Base-by-base conservation (phyloP, 2,329 filamentous ascomycete species). In the Kalaharituber pfeilii region DNA sequence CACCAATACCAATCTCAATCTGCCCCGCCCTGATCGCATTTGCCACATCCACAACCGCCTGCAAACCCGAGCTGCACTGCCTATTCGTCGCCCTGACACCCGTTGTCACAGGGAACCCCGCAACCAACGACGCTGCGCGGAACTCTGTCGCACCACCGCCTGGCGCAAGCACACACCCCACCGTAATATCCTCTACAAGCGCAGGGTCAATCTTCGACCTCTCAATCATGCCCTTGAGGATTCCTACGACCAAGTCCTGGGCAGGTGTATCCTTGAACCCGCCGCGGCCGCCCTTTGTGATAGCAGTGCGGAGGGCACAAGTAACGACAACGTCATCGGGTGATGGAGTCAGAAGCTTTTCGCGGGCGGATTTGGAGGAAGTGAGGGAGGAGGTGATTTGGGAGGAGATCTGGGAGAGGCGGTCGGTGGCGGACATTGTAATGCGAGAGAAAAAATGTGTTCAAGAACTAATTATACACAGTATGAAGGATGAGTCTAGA, bases 121-220 rank as follows among this genome's bases (percentile, higher is more conserved):
- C 91, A 5, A 86, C 86, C 55, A 96, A 75, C 53, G 82, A 82
- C 30, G 91, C 91, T 57, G 87, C 91, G 61, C 91, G 83, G 80
- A 94, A 95, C 73, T 96, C 91, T 49, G 91, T 96, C 22, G 91
- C 91, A 62, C 89, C 91, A 63, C 87, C 91, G 58, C 91, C 91
- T 29, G 89, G 89, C 18, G 89, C 80, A 50, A 98, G 80, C 27
- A 98, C 91, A 54, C 82, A 83, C 62, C 91, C 91, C 56, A 96
- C 88, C 52, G 83, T 83, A 61, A 98, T 82, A 67, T 98, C 91
- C 70, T 96, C 86, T 50, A 98, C 86, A 30, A 91, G 75, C 33
- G 73, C 73, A 22, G 91, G 88, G 71, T 95, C 84, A 70, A 96
- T 93, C 61, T 54, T 58, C 62, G 88, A 95, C 64, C 86, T 84